These are phyloP conservation scores for Anisodus tanguticus DNA, from an alignment of 257 asterid species.

Conservation along the genomic window DNA sequence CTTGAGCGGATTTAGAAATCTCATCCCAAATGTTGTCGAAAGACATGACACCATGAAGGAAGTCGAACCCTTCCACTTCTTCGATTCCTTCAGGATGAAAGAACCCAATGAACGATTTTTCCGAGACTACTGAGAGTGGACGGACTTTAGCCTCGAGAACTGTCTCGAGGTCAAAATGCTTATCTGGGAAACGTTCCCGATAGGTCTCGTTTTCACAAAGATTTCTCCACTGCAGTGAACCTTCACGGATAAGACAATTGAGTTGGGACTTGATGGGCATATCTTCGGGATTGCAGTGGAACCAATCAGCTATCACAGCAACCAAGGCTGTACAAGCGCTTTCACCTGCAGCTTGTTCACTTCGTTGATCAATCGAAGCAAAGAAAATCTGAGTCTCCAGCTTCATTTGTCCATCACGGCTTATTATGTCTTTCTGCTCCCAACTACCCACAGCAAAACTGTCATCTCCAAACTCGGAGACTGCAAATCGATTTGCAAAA, in stretches of 20 bases:
- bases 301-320: slow-evolving; percentile 36
- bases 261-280: slow-evolving; percentile 32
- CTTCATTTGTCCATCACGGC: slow-evolving; percentile 35
- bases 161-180: slow-evolving; percentile 35
- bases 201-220: slow-evolving; percentile 28
- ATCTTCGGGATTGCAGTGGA: slow-evolving; percentile 23
- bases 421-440: slow-evolving; percentile 34
- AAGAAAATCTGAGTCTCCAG: slow-evolving; percentile 30
- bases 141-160: slow-evolving; percentile 29
- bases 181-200: slow-evolving; percentile 22
- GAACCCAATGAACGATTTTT: slow-evolving; percentile 34
- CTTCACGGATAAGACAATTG: slow-evolving; percentile 30
- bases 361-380: slow-evolving; percentile 38
- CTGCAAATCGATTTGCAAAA: neutral
- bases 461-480: slow-evolving; percentile 32
- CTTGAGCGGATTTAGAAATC: slow-evolving; percentile 14
- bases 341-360: slow-evolving; percentile 35
- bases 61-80: slow-evolving; percentile 25
- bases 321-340: slow-evolving; percentile 35
- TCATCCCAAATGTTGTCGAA: slow-evolving; percentile 36
- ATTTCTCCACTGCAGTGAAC: slow-evolving; percentile 31
- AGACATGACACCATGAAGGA: slow-evolving; percentile 33
- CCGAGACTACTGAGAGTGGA: slow-evolving; percentile 26
- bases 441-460: slow-evolving; percentile 31
- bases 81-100: slow-evolving; percentile 29